Percentiles rank a stretch among this genome's conserved stretches.
phyloP scores from a whole-genome alignment of 2,329 filamentous ascomycete genomes.

The Ophiostoma fasciatum region DNA sequence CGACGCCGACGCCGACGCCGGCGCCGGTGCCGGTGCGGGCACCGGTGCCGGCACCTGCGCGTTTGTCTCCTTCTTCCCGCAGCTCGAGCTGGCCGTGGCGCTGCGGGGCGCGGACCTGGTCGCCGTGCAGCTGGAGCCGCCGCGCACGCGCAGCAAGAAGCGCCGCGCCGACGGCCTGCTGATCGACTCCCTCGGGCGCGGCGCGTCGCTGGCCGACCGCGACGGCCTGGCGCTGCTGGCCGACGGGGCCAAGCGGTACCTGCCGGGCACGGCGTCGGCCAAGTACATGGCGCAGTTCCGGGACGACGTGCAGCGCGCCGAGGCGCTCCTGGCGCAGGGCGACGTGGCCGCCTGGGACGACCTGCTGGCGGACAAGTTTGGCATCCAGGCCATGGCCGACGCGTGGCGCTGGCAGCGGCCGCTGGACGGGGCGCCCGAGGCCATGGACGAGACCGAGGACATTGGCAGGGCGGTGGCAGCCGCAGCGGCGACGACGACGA shows the following conservation, averaged over 20 bases:
- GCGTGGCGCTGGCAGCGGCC: slow-evolving; percentile 13
- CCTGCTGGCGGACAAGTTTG: slow-evolving; percentile 25
- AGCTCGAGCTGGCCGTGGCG: slow-evolving; percentile 50
- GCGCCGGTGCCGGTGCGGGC: slow-evolving; percentile 27
- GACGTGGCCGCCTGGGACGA: slow-evolving; percentile 34
- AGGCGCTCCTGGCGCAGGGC: slow-evolving; percentile 29
- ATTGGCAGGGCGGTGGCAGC: not conserved
- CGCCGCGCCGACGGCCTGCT: slow-evolving; percentile 46
- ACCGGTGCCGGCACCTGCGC: too few species aligned
- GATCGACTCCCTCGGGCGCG: slow-evolving; percentile 60
- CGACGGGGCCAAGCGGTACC: slow-evolving; percentile 13
- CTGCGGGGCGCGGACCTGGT: slow-evolving; percentile 49
- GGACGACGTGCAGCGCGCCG: slow-evolving; percentile 30
- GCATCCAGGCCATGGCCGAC: slow-evolving; percentile 18
- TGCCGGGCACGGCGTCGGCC: slow-evolving; percentile 36
- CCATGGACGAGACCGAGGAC: slow-evolving; percentile 10
- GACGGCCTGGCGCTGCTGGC: not conserved
- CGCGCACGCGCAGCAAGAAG: slow-evolving; percentile 38
- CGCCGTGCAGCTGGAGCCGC: slow-evolving; percentile 53
- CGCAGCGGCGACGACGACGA: not conserved
- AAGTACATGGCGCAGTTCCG: slow-evolving; percentile 32
- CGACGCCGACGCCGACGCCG: too few species aligned
- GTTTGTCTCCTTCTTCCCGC: slow-evolving; percentile 47
- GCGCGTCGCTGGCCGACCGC: slow-evolving; percentile 22
- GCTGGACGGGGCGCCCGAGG: slow-evolving; percentile 11